A percentile compares a stretch with the other conserved stretches of the same genome.
These are phyloP conservation scores for Leccinum obscurum DNA, from an alignment of 768 basidiomycete genomes.

Conservation along the genomic window DNA sequence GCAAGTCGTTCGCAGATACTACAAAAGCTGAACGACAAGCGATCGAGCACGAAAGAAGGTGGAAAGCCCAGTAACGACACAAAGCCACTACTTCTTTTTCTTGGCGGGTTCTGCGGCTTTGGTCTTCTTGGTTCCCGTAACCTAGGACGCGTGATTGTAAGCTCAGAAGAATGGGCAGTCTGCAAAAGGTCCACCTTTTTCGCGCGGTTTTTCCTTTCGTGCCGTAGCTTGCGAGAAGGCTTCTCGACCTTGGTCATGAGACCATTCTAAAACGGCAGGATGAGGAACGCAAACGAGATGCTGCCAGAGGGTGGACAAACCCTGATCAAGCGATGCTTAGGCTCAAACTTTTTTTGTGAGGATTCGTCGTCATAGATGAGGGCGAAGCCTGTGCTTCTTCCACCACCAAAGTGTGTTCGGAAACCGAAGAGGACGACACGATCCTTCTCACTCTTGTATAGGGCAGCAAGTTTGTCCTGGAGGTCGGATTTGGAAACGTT, in stretches of 20 bases:
- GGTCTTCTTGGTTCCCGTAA: constrained; percentile 93
- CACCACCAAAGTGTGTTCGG: constrained; percentile 96
- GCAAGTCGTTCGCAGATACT: constrained; percentile 23
- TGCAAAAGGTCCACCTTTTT: constrained; percentile 77
- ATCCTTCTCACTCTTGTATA: constrained; percentile 92
- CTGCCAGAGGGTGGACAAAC: constrained; percentile 48
- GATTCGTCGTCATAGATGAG: constrained; percentile 97
- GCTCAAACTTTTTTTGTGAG: constrained; percentile 96
- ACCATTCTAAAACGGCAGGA: constrained; percentile 51
- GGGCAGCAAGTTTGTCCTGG: constrained; percentile 83
- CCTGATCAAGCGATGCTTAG: constrained; percentile 90
- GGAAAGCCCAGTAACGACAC: constrained; percentile 20
- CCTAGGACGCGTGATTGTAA: constrained; percentile 43
- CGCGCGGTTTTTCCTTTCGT: constrained; percentile 98
- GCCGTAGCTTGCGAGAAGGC: constrained; percentile 95
- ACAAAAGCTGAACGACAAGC: constrained; percentile 35
- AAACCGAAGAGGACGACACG: constrained; percentile 95
- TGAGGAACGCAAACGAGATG: constrained; percentile 4
- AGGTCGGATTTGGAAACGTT: constrained; percentile 94
- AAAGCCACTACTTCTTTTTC: constrained; percentile 83
- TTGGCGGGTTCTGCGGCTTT: constrained; percentile 91
- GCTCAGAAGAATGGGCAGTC: constrained; percentile 1
- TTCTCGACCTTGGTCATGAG: constrained; percentile 78
- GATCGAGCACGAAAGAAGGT: constrained; percentile 19
- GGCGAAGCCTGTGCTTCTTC: constrained; percentile 94